Evolutionary conservation across 78 protist genomes (phyloP).

Genomic region (Cavenderia fasciculata): DNA sequence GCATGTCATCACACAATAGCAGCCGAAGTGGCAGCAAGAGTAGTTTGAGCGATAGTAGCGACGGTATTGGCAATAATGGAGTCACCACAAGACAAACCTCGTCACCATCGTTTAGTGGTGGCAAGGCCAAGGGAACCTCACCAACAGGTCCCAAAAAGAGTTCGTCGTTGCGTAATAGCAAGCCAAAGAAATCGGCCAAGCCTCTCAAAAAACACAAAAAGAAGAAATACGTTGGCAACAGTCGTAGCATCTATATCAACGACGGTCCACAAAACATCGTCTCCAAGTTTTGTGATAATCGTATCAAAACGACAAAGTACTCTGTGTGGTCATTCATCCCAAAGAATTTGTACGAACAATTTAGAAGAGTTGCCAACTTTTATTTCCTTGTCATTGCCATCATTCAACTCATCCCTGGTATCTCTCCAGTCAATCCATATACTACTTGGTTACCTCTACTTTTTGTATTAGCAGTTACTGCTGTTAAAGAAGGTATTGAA

Average conservation of each 20-base stretch:
- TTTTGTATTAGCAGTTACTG: constrained; percentile 85
- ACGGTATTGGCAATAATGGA: no score
- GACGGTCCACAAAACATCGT: constrained; percentile 13
- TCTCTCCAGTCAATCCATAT: constrained; percentile 85
- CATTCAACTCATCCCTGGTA: constrained; percentile 79
- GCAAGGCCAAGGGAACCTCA: neutral
- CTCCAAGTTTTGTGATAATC: constrained; percentile 38
- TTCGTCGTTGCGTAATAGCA: constrained; percentile 27
- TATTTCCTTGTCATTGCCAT: constrained; percentile 89
- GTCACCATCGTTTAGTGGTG: constrained; percentile 2
- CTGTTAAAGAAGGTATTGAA: constrained; percentile 86
- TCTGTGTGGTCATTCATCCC: constrained; percentile 77
- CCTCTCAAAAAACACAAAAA: constrained; percentile 55
- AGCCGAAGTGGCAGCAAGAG: neutral
- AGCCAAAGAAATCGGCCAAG: constrained; percentile 65
- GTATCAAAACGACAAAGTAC: constrained; percentile 80
- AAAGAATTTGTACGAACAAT: constrained; percentile 84
- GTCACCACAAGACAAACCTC: no score
- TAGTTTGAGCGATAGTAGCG: no score
- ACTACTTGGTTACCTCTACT: constrained; percentile 87
- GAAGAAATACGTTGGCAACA: constrained; percentile 49
- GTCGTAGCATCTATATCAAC: constrained; percentile 33
- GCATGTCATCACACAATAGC: no score
- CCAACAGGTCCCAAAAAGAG: neutral
- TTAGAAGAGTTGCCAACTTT: constrained; percentile 84